Evolutionary conservation across 225 moss, liverwort and hornwort genomes (phyloP), one percentile per base, ranked within the genome.

Genomic region (Thuidium tamariscinum): DNA sequence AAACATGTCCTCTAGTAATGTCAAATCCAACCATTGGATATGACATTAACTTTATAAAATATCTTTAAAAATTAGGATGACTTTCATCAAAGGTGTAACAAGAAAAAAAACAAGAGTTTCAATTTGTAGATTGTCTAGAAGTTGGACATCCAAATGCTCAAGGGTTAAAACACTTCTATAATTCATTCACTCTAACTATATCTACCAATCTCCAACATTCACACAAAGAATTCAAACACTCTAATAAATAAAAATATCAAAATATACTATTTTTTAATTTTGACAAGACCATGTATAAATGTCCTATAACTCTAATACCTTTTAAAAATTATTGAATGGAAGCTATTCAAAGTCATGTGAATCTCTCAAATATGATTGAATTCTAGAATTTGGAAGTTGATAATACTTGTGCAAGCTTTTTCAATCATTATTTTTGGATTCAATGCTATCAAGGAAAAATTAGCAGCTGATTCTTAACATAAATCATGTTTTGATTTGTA

Each of bases 401-500:
- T 27, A 27, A 44, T 71, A 2, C 1, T 10, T 27, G 3, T 29
- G 0, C 2, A 44, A 5, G 44, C 10, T 71, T 44, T 6, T 6
- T 0, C 27, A 44, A 2, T 42, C 27, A 16, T 44, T 16, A 10
- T 0, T 44, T 41, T 42, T 27, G 2, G 16, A 42, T 2, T 27
- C 3, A 3, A 27, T 0, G 16, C 1, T 1, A 1, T 2, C 27
- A 5, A 42, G 1, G 5, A 5, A 5, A 0, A 16, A 26, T 26
- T 3, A 71, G 1, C 10, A 44, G 16, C 1, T 10, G 3, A 44
- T 10, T 9, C 1, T 8, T 9, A 8, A 8, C 0, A 0, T 0
- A 1, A 16, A 69, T 42, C 1, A 16, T 15, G 3, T 5, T 42
- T 26, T 41, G 3, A 69, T 69, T 41, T 16, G 5, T 44, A 0